A percentile compares a stretch with the other conserved stretches of the same genome.
These are phyloP conservation scores for Candida sojae DNA, from an alignment of 1,139 yeast genomes.

Conservation along the genomic window DNA sequence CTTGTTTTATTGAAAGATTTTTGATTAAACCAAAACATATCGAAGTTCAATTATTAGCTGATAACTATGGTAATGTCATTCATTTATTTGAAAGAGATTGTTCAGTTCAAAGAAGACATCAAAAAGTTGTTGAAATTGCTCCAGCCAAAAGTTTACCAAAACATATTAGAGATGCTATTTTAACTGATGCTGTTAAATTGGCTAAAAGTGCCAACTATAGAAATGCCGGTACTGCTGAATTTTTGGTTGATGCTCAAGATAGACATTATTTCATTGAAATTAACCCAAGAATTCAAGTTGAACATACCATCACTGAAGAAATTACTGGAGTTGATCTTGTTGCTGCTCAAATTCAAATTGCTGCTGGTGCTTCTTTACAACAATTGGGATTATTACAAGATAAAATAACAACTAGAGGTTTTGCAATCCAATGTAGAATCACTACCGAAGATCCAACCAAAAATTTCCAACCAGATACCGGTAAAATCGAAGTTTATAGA, in stretches of 20 bases:
- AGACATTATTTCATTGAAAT: slow-evolving; percentile 98
- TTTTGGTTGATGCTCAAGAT: slow-evolving; percentile 88
- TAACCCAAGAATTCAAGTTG: slow-evolving; percentile 98
- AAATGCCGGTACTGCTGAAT: slow-evolving; percentile 99
- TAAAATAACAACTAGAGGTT: slow-evolving; percentile 93
- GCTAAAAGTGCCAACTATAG: slow-evolving; percentile 88
- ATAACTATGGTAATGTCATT: slow-evolving; percentile 89
- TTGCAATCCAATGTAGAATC: slow-evolving; percentile 98
- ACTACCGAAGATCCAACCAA: slow-evolving; percentile 98
- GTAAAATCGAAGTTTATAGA: slow-evolving; percentile 96
- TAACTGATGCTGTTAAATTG: slow-evolving; percentile 90
- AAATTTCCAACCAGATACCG: slow-evolving; percentile 98
- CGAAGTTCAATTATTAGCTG: slow-evolving; percentile 96
- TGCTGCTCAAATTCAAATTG: slow-evolving; percentile 98
- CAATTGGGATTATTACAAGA: slow-evolving; percentile 93
- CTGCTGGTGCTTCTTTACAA: slow-evolving; percentile 94
- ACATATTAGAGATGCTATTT: slow-evolving; percentile 83
- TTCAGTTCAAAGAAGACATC: slow-evolving; percentile 98
- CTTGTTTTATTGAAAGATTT: slow-evolving; percentile 96
- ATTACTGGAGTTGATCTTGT: slow-evolving; percentile 97
- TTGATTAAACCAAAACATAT: slow-evolving; percentile 95
- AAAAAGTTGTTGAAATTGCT: slow-evolving; percentile 98
- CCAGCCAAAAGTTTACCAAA: slow-evolving; percentile 93
- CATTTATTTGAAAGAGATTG: slow-evolving; percentile 98
- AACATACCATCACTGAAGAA: slow-evolving; percentile 98